Conservation (phyloP, 2,329 filamentous ascomycete genomes). For the Fusarium cicatricum region DNA sequence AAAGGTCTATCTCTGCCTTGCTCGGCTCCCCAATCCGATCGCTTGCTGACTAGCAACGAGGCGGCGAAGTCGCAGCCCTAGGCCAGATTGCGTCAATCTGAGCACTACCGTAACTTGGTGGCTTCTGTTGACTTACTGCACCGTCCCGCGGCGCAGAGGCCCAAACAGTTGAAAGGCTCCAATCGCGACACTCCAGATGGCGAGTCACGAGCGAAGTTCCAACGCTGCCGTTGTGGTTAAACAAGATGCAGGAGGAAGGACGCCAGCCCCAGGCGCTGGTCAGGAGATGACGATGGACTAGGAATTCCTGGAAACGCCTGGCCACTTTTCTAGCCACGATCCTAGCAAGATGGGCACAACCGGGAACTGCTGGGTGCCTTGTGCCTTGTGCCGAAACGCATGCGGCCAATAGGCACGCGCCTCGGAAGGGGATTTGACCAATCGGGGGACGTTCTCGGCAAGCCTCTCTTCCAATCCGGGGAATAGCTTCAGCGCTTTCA, state of each 20-base stretch:
- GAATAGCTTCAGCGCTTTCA: conserved; percentile 25
- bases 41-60: conserved; percentile 34
- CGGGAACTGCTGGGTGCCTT: conserved; percentile 8
- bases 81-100: conserved; percentile 37
- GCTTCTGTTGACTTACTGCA: conserved; percentile 18
- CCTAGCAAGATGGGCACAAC: conserved; percentile 27
- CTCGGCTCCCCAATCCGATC: conserved; percentile 21
- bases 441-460: conserved; percentile 8
- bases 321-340: conserved; percentile 35
- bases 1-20: conserved; percentile 30
- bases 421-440: conserved; percentile 3
- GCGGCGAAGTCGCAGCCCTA: conserved; percentile 24
- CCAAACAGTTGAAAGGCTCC: conserved; percentile 18
- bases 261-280: conserved; percentile 10
- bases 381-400: background rate
- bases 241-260: conserved; percentile 28
- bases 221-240: conserved; percentile 27
- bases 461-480: conserved; percentile 28
- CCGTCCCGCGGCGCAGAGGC: conserved; percentile 38
- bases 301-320: conserved; percentile 27
- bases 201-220: conserved; percentile 25
- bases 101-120: conserved; percentile 16
- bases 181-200: conserved; percentile 16
- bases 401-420: conserved; percentile 20
- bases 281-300: conserved; percentile 36